Evolutionary conservation across 371 early-diverging fungal genomes (phyloP).

Genomic region (Batkoa obscura): DNA sequence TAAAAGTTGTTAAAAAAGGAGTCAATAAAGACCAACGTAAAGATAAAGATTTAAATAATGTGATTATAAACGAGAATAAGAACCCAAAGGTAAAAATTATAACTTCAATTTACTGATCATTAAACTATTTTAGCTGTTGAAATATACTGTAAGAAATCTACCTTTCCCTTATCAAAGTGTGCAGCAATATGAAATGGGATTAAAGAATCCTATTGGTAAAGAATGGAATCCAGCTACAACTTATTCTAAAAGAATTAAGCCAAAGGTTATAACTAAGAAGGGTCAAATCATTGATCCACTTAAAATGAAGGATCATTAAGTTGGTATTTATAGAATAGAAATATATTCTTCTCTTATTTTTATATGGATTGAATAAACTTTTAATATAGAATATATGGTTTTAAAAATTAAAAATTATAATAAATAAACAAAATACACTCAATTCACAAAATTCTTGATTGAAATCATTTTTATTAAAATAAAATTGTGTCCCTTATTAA

Average conservation of each 20-base stretch:
- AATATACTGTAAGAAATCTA: constrained; percentile 46
- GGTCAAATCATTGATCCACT: constrained; percentile 81
- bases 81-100: constrained; percentile 40
- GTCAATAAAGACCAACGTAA: constrained; percentile 42
- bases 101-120: constrained; percentile 1
- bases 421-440: too few relatives aligned
- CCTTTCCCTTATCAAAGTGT: constrained; percentile 71
- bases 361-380: too few relatives aligned
- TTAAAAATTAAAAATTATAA: too few relatives aligned
- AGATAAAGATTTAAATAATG: constrained; percentile 63
- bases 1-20: constrained; percentile 27
- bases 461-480: too few relatives aligned
- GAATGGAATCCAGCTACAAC: constrained; percentile 82
- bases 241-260: constrained; percentile 51
- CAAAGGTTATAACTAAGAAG: constrained; percentile 54
- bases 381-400: too few relatives aligned
- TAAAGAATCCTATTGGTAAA: constrained; percentile 72
- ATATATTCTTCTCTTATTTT: too few relatives aligned
- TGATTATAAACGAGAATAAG: constrained; percentile 78
- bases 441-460: too few relatives aligned
- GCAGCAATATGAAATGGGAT: constrained; percentile 73
- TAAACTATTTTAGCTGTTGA: constrained; percentile 23
- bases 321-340: too few relatives aligned
- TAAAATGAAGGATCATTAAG: constrained; percentile 3
- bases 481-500: too few relatives aligned